These are phyloP conservation scores for Tuber umbilicatum DNA, from an alignment of 495 filamentous ascomycete genomes.

Conservation along the genomic window DNA sequence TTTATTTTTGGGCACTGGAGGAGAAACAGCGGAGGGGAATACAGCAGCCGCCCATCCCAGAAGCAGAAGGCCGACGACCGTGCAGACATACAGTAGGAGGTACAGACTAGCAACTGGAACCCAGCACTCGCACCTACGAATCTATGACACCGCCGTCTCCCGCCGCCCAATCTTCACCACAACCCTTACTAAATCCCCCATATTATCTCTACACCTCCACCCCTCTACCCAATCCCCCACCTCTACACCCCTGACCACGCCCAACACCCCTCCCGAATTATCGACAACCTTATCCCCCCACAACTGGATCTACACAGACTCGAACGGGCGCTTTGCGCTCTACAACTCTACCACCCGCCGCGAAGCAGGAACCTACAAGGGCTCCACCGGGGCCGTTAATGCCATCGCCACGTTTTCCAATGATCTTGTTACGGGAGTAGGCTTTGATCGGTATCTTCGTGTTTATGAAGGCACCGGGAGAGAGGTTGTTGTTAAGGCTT, in stretches of 20 bases:
- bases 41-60: neutral
- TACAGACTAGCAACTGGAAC: conserved; percentile 28
- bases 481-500: conserved; percentile 27
- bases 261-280: conserved; percentile 26
- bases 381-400: conserved; percentile 31
- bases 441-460: conserved; percentile 36
- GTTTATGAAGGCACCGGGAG: conserved; percentile 32
- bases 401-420: conserved; percentile 6
- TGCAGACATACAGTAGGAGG: neutral
- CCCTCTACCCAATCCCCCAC: conserved; percentile 18
- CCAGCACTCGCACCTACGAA: conserved; percentile 30
- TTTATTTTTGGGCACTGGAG: conserved; percentile 23
- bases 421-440: conserved; percentile 33
- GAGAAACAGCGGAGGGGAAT: neutral
- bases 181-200: conserved; percentile 27
- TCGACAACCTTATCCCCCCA: conserved; percentile 19
- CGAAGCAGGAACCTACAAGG: conserved; percentile 32
- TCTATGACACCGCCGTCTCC: conserved; percentile 38
- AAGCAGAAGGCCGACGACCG: neutral
- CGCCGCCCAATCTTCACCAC: conserved; percentile 34
- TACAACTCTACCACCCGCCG: conserved; percentile 24
- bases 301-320: conserved; percentile 31
- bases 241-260: conserved; percentile 14
- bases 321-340: conserved; percentile 26
- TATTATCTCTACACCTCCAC: conserved; percentile 27